phyloP scores from a whole-genome alignment of 495 filamentous ascomycete genomes.

The Copromyces sp. region DNA sequence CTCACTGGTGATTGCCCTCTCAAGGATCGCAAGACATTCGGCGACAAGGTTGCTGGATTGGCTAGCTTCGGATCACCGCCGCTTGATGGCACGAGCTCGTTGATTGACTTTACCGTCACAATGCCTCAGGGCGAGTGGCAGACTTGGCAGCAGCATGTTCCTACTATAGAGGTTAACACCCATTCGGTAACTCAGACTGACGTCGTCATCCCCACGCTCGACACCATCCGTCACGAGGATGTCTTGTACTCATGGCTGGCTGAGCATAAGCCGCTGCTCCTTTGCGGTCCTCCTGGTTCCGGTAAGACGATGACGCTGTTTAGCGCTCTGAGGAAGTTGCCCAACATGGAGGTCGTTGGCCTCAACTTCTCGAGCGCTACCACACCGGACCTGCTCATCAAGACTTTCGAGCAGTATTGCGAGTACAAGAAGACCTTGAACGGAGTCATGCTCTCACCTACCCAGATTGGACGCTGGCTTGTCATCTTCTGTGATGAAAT shows the following conservation, averaged over 20 bases:
- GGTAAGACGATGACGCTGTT: conserved; percentile 99
- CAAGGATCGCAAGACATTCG: conserved; percentile 76
- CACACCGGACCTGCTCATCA: conserved; percentile 92
- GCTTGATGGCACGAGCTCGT: conserved; percentile 58
- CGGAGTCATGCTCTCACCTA: conserved; percentile 89
- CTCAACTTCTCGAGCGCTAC: conserved; percentile 99
- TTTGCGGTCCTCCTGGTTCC: conserved; percentile 95
- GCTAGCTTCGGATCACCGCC: conserved; percentile 80
- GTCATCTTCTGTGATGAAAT: conserved; percentile 99
- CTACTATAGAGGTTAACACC: conserved; percentile 89
- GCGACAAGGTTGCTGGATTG: conserved; percentile 66
- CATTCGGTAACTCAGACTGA: conserved; percentile 96
- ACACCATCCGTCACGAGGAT: conserved; percentile 95
- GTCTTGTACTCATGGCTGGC: conserved; percentile 97
- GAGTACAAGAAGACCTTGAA: conserved; percentile 98
- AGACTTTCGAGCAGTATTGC: conserved; percentile 99
- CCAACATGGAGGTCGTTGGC: conserved; percentile 97
- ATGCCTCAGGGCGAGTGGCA: conserved; percentile 81
- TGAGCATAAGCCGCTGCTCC: conserved; percentile 90
- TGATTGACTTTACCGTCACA: conserved; percentile 91
- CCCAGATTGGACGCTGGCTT: conserved; percentile 93
- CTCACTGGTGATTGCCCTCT: conserved; percentile 92
- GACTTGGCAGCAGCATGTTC: conserved; percentile 89
- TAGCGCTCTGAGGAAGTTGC: conserved; percentile 87
- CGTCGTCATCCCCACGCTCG: conserved; percentile 91